Evolutionary conservation across 495 filamentous ascomycete species (phyloP).

Genomic region (Ramalina peruviana): DNA sequence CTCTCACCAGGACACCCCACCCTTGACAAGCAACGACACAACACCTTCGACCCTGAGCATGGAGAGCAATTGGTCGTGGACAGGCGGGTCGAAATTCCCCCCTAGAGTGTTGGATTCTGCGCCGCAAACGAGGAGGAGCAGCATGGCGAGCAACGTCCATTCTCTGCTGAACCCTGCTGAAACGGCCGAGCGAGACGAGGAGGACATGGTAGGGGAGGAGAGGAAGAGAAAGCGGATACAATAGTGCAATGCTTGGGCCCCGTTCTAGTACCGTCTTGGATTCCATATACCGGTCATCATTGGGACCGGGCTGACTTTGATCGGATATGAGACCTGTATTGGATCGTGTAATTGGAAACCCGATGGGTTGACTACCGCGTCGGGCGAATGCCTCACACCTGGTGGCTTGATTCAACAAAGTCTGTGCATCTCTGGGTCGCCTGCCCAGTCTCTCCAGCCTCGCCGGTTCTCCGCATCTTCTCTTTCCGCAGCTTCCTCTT

Average conservation of each 20-base stretch:
- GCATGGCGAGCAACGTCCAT: slow-evolving; percentile 67
- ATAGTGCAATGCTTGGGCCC: not conserved
- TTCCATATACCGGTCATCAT: not conserved
- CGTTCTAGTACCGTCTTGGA: not conserved
- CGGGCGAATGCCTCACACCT: no score
- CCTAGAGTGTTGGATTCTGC: slow-evolving; percentile 27
- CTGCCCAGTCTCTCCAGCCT: no score
- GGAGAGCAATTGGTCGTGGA: slow-evolving; percentile 46
- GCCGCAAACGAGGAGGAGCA: slow-evolving; percentile 55
- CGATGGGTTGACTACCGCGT: no score
- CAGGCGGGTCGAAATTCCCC: slow-evolving; percentile 30
- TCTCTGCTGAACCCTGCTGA: slow-evolving; percentile 76
- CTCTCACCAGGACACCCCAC: slow-evolving; percentile 64
- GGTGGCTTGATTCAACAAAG: no score
- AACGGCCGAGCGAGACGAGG: slow-evolving; percentile 56
- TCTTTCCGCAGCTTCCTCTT: slow-evolving; percentile 40
- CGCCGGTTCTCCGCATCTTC: slow-evolving; percentile 3
- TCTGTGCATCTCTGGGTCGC: no score
- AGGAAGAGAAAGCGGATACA: slow-evolving; percentile 69
- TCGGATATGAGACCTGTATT: no score
- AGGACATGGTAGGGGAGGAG: slow-evolving; percentile 48
- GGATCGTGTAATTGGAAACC: no score
- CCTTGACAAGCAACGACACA: slow-evolving; percentile 35
- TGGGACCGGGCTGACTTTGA: not conserved
- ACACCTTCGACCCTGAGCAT: slow-evolving; percentile 30